Evolutionary conservation across 306 rosid species (phyloP), one percentile per base, ranked within the genome.

Genomic region (Rosa persica): DNA sequence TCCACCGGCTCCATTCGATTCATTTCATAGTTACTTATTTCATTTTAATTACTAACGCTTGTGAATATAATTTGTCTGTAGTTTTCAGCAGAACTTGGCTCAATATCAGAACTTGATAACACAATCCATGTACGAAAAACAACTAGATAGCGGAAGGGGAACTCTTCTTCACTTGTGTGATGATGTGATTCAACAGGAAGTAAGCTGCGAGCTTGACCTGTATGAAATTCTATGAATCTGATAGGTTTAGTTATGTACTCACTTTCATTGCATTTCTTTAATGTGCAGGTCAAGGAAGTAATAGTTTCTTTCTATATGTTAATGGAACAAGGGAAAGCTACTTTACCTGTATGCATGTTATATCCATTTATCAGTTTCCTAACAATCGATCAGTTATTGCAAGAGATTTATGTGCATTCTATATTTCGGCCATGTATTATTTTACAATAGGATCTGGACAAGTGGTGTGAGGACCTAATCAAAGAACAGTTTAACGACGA

Each of bases 91-190:
- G 89, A 95, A 93, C 80, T 47, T 95, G 86, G 92, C 98, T 82
- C 81, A 83, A 39, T 93, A 95, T 84, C 97, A 93, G 88, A 95
- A 90, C 88, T 93, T 95, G 86, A 93, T 95, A 76, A 95, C 97
- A 11, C 98, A 91, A 82, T 95, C 99, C 30, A 95, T 93, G 97
- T 95, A 95, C 65, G 96, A 95, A 80, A 95, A 90, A 83, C 99
- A 95, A 79, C 90, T 95, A 65, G 99, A 95, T 77, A 95, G 99
- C 67, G 99, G 98, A 79, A 90, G 83, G 90, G 99, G 99, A 54
- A 95, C 99, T 23, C 98, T 93, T 87, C 98, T 95, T 78, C 99
- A 95, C 90, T 77, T 95, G 88, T 95, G 99, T 60, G 99, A 95
- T 43, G 99, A 95, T 80, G 98, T 95, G 85, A 91, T 95, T 86